These are phyloP conservation scores for Schizosaccharomyces lindneri DNA, from an alignment of 805 yeast genomes.

Conservation along the genomic window DNA sequence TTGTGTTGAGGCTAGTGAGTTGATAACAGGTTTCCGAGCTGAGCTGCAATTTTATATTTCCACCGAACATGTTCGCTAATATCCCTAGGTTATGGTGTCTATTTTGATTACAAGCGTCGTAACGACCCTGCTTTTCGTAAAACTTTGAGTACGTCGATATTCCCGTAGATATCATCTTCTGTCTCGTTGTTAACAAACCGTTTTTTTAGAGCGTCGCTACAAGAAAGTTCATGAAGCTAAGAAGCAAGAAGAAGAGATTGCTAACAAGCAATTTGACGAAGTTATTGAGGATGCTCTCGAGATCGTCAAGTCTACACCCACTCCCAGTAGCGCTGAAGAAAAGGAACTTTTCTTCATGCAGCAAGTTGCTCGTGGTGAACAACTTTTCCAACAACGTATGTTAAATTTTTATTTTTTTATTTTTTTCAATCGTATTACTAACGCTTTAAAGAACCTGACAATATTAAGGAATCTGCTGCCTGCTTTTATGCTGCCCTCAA, in stretches of 20 bases:
- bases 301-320: background rate
- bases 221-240: constrained; percentile 22
- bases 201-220: constrained; percentile 2
- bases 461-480: constrained; percentile 41
- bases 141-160: constrained; percentile 3
- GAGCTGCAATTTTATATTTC: too few relatives aligned
- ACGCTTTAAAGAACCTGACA: background rate
- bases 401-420: background rate
- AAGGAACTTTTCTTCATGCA: constrained; percentile 2
- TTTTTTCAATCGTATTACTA: constrained; percentile 26
- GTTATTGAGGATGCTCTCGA: background rate
- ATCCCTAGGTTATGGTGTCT: constrained; percentile 32
- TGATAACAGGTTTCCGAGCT: too few relatives aligned
- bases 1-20: too few relatives aligned
- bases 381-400: constrained; percentile 41
- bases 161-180: background rate
- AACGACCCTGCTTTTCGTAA: constrained; percentile 59
- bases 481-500: constrained; percentile 80
- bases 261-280: constrained; percentile 27
- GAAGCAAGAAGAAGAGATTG: constrained; percentile 30
- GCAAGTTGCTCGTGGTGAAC: constrained; percentile 2
- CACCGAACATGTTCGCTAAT: too few relatives aligned
- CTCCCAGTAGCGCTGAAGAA: constrained; percentile 1
- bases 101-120: constrained; percentile 85
- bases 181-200: background rate